Base-by-base conservation (phyloP, 805 yeast species). In the Wickerhamomyces canadensis region DNA sequence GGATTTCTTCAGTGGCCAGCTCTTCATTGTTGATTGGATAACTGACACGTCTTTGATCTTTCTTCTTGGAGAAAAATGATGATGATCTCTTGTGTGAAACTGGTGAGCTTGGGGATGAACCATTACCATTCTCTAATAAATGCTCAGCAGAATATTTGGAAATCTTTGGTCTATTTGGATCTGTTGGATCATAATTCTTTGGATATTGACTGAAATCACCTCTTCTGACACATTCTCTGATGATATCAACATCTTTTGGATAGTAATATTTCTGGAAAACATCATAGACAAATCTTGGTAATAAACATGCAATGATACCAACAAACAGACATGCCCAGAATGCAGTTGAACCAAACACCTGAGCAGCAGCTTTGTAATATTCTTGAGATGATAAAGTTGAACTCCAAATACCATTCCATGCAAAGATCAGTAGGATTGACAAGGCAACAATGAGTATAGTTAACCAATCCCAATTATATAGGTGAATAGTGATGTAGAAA, bases 341-440 rank as follows among this genome's bases (percentile, higher is more conserved):
- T 4, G 76, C 51, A 3, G 76, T 67, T 10, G 74, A 57, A 1
- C 84, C 85, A 55, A 78, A 81, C 35, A 80, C 54, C 48, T 74
- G 77, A 5, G 78, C 72, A 18, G 79, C 89, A 22, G 80, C 74
- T 49, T 77, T 76, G 58, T 78, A 84, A 48, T 76, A 80, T 50
- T 81, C 88, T 12, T 68, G 70, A 38, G 82, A 67, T 32, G 52
- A 55, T 3, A 64, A 33, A 1, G 74, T 55, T 4, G 84, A 65
- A 13, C 86, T 72, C 91, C 89, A 84, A 27, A 80, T 65, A 45
- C 91, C 89, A 4, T 86, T 74, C 94, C 94, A 84, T 32, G 72
- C 78, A 56, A 74, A 80, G 27, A 82, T 66, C 15, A 80, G 53
- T 26, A 83, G 46, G 32, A 78, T 69, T 2, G 89, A 81, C 18